These are phyloP conservation scores for Rubus idaeus DNA, from an alignment of 306 rosid genomes.

Conservation along the genomic window DNA sequence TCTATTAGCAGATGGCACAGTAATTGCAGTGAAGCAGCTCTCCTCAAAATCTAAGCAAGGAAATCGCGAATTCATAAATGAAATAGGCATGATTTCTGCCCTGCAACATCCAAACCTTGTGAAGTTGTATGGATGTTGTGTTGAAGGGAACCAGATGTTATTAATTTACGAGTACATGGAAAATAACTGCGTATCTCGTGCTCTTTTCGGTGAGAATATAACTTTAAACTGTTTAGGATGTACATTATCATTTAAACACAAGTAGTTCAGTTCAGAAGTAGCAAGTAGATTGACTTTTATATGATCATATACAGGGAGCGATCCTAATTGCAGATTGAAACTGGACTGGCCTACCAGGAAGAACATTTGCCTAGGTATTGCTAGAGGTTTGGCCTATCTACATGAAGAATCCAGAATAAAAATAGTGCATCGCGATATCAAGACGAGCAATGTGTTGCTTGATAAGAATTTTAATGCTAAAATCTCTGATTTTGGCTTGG, in stretches of 20 bases:
- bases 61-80: conserved; percentile 91
- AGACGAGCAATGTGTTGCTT: conserved; percentile 91
- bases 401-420: conserved; percentile 84
- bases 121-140: conserved; percentile 89
- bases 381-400: conserved; percentile 84
- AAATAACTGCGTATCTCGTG: conserved; percentile 82
- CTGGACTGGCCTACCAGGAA: conserved; percentile 82
- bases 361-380: conserved; percentile 87
- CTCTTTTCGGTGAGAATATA: conserved; percentile 73
- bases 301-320: conserved; percentile 48
- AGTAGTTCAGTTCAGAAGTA: neutral
- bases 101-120: conserved; percentile 94
- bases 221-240: conserved; percentile 6
- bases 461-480: conserved; percentile 84
- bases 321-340: conserved; percentile 44
- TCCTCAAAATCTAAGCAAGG: conserved; percentile 96
- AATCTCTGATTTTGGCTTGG: conserved; percentile 96
- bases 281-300: conserved; percentile 15
- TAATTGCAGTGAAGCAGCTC: conserved; percentile 89
- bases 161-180: conserved; percentile 91
- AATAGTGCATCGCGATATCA: conserved; percentile 90
- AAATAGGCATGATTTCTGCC: conserved; percentile 93
- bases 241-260: conserved; percentile 4
- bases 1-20: conserved; percentile 69
- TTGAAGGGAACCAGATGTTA: conserved; percentile 81